Percentiles rank a stretch among this genome's conserved stretches.
These are phyloP conservation scores for Elaeis oleifera DNA, from an alignment of 202 grass and related monocot genomes.

Conservation along the genomic window DNA sequence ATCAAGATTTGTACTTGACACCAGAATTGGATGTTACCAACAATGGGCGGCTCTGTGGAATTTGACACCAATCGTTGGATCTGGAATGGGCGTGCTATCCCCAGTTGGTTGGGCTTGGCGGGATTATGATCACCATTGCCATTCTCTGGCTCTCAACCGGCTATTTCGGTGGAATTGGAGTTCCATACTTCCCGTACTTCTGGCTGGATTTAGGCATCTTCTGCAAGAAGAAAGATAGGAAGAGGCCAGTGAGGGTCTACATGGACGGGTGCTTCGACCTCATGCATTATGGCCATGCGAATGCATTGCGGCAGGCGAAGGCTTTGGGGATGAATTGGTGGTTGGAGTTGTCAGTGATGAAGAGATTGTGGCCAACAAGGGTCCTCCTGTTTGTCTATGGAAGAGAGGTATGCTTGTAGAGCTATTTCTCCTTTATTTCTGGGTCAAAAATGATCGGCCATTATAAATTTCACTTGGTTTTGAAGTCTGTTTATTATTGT, in stretches of 20 bases:
- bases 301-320: constrained; percentile 82
- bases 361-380: constrained; percentile 87
- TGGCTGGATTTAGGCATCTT: constrained; percentile 62
- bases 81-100: constrained; percentile 61
- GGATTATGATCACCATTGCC: constrained; percentile 59
- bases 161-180: constrained; percentile 69
- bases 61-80: constrained; percentile 62
- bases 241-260: constrained; percentile 74
- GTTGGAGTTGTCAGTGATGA: constrained; percentile 88
- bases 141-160: constrained; percentile 65
- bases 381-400: constrained; percentile 85
- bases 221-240: constrained; percentile 46
- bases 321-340: constrained; percentile 59
- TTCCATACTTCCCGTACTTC: constrained; percentile 55
- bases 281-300: constrained; percentile 89
- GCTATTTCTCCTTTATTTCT: constrained; percentile 6
- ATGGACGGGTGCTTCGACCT: constrained; percentile 96
- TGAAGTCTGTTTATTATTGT: too few species aligned
- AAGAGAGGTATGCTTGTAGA: constrained; percentile 52
- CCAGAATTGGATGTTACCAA: constrained; percentile 12
- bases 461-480: too few species aligned
- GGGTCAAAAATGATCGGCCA: too few species aligned
- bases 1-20: constrained; percentile 6
- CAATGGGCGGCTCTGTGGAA: constrained; percentile 45
- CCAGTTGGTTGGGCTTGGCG: constrained; percentile 69